Evolutionary conservation across 306 rosid genomes (phyloP), one percentile per base, ranked within the genome.

Genomic region (Trichosanthes truncata): DNA sequence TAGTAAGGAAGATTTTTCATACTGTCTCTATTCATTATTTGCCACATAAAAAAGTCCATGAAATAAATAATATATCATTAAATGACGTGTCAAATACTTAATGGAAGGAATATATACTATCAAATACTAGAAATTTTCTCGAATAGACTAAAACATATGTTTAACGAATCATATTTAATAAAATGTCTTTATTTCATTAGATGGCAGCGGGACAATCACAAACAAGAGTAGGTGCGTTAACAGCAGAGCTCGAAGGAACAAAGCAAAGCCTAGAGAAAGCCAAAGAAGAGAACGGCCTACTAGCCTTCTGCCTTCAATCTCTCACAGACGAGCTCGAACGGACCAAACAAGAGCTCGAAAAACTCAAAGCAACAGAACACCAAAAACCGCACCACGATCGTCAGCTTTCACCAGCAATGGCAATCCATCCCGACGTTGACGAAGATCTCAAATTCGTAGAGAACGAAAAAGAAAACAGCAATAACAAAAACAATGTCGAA

Each of bases 261-360:
- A 89, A 82, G 81, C 81, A 79, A 73, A 89, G 74, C 36, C 93
- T 94, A 26, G 82, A 87, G 80, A 89, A 87, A 86, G 87, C 92
- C 0, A 92, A 49, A 86, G 98, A 91, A 85, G 93, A 91, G 80
- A 86, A 83, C 66, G 87, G 73, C 21, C 33, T 35, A 43, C 78
- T 94, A 88, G 77, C 88, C 63, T 36, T 38, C 52, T 65, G 86
- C 84, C 78, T 91, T 10, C 88, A 82, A 78, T 85, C 92, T 49
- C 85, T 94, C 0, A 84, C 84, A 43, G 93, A 88, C 48, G 97
- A 94, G 84, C 90, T 94, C 0, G 90, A 89, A 12, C 86, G 87
- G 7, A 80, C 97, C 67, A 91, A 87, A 82, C 88, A 67, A 59
- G 95, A 94, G 23, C 79, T 94, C 25, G 82, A 85, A 66, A 90